phyloP scores from a whole-genome alignment of 768 basidiomycete genomes.

The Trametes coccinea region DNA sequence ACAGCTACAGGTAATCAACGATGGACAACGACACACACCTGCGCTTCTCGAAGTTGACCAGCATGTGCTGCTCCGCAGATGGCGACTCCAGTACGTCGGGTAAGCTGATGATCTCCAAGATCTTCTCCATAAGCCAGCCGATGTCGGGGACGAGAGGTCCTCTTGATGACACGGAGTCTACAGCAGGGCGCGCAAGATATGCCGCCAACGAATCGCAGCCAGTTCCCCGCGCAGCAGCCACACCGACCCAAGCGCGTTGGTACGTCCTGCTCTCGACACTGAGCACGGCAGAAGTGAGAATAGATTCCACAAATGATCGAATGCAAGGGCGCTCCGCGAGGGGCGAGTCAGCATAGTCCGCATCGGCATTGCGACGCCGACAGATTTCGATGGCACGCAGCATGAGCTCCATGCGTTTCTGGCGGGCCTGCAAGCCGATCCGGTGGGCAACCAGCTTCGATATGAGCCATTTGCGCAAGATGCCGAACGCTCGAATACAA shows the following conservation, averaged over 20 bases:
- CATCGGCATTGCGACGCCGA: constrained; percentile 57
- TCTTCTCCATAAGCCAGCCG: constrained; percentile 80
- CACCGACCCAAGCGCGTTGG: constrained; percentile 73
- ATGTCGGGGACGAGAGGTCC: constrained; percentile 70
- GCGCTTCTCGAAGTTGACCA: constrained; percentile 83
- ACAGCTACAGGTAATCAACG: not conserved
- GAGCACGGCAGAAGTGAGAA: constrained; percentile 71
- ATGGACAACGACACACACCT: constrained; percentile 47
- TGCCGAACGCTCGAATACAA: constrained; percentile 73
- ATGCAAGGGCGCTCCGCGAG: constrained; percentile 61
- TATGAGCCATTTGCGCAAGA: constrained; percentile 79
- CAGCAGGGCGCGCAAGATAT: constrained; percentile 53
- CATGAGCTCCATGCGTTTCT: constrained; percentile 71
- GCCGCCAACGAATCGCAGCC: constrained; percentile 61
- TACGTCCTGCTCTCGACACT: constrained; percentile 81
- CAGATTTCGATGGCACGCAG: constrained; percentile 75
- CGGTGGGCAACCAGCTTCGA: constrained; percentile 65
- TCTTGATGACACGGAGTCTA: constrained; percentile 45
- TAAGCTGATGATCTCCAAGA: constrained; percentile 75
- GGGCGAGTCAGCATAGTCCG: constrained; percentile 34
- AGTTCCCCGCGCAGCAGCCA: constrained; percentile 62
- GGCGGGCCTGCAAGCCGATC: constrained; percentile 62
- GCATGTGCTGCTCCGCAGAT: constrained; percentile 51
- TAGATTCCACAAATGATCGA: constrained; percentile 80
- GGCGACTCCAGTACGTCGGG: constrained; percentile 66